phyloP scores from a whole-genome alignment of 208 protist genomes.

The Herpetomonas samuelpessoai region DNA sequence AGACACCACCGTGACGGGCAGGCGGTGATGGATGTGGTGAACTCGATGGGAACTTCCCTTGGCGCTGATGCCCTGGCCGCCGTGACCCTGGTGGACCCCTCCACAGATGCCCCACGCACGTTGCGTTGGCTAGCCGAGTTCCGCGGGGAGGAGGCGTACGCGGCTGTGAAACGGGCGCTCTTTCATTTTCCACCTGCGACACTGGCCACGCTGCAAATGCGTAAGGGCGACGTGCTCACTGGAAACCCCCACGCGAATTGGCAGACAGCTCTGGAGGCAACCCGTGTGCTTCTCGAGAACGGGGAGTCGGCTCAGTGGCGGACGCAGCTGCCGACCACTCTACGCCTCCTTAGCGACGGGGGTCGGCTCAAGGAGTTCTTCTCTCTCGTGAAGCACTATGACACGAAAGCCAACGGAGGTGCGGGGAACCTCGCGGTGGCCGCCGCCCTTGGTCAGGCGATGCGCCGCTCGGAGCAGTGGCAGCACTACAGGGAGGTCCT shows the following conservation, averaged over 20 bases:
- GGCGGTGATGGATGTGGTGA: too few relatives aligned
- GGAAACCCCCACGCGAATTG: slow-evolving; percentile 40
- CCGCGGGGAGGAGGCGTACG: slow-evolving; percentile 53
- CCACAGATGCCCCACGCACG: too few relatives aligned
- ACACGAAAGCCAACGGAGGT: slow-evolving; percentile 11
- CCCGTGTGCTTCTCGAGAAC: slow-evolving; percentile 9
- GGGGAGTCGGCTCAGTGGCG: slow-evolving; percentile 21
- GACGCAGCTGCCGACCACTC: slow-evolving; percentile 24
- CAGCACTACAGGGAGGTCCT: slow-evolving; percentile 65
- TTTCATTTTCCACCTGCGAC: slow-evolving; percentile 21
- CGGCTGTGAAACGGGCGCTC: slow-evolving; percentile 37
- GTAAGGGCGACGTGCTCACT: slow-evolving; percentile 58
- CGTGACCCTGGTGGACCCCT: too few relatives aligned
- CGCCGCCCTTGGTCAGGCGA: slow-evolving; percentile 51
- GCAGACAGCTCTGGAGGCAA: slow-evolving; percentile 38
- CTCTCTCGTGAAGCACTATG: slow-evolving; percentile 44
- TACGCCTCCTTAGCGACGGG: slow-evolving; percentile 84
- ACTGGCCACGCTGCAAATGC: slow-evolving; percentile 35
- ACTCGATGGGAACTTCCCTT: too few relatives aligned
- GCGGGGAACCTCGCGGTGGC: slow-evolving; percentile 38
- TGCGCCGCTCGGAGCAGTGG: slow-evolving; percentile 49
- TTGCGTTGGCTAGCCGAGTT: slow-evolving; percentile 46
- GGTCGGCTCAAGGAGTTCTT: slow-evolving; percentile 46
- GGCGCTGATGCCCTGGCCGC: too few relatives aligned
- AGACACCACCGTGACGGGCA: too few relatives aligned